A percentile compares a stretch with the other conserved stretches of the same genome.
These are phyloP conservation scores for Moesziomyces parantarcticus DNA, from an alignment of 1,284 basidiomycete genomes.

Conservation along the genomic window DNA sequence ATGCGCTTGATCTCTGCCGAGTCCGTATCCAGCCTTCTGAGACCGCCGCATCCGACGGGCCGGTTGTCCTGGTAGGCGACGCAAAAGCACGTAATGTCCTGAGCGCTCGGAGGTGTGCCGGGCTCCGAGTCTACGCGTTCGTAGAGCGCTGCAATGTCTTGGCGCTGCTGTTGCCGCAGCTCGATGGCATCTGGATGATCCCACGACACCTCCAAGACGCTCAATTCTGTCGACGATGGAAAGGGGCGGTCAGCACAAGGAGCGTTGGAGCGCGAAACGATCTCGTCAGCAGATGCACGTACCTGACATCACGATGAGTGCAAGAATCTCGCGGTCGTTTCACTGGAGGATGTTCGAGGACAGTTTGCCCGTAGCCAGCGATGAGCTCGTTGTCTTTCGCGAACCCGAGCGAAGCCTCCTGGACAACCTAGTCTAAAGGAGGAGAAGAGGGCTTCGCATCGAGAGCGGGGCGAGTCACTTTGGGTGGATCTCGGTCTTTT, in stretches of 20 bases:
- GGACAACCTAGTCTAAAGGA: no score
- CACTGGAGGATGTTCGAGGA: no score
- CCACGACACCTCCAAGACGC: constrained; percentile 17
- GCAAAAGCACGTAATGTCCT: constrained; percentile 30
- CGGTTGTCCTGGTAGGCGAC: constrained; percentile 23
- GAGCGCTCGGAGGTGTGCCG: constrained; percentile 19
- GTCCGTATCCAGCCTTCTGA: constrained; percentile 18
- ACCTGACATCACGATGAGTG: no score
- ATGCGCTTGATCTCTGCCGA: constrained; percentile 39
- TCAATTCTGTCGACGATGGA: not conserved
- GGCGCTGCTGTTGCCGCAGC: constrained; percentile 29
- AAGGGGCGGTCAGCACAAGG: not conserved
- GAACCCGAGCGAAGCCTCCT: no score
- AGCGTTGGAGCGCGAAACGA: no score
- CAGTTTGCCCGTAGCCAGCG: no score
- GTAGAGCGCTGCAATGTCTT: constrained; percentile 25
- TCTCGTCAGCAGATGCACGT: no score
- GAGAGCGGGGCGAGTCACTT: no score
- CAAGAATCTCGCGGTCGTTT: no score
- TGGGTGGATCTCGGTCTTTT: no score
- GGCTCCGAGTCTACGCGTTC: constrained; percentile 27
- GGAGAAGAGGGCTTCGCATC: no score
- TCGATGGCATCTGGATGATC: constrained; percentile 27
- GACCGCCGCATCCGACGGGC: constrained; percentile 31
- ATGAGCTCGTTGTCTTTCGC: no score